Evolutionary conservation across 176 grass and related monocot genomes (phyloP).

Genomic region (Bromus sterilis): DNA sequence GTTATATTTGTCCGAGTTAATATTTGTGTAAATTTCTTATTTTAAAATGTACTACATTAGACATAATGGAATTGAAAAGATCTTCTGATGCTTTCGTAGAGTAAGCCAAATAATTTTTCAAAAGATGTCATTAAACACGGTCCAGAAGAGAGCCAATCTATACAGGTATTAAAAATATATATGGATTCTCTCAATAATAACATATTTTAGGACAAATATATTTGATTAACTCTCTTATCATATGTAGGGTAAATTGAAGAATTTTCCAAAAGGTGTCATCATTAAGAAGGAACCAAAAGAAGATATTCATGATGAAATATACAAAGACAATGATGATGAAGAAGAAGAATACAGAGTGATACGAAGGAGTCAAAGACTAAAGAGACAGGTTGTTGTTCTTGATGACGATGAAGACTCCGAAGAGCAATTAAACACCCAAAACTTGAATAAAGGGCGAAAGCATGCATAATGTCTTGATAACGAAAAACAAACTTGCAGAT

Average conservation of each 20-base stretch:
- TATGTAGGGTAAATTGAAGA: background rate
- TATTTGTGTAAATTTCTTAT: background rate
- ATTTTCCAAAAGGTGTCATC: background rate
- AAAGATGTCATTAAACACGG: too few relatives aligned
- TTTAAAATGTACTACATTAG: too few relatives aligned
- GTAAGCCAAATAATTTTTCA: too few relatives aligned
- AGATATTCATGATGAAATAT: background rate
- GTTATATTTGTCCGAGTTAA: background rate
- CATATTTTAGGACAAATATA: background rate
- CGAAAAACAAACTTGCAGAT: background rate
- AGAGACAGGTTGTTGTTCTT: background rate
- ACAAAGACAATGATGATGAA: background rate
- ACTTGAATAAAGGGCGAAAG: background rate
- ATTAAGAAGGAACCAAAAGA: background rate
- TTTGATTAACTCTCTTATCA: background rate
- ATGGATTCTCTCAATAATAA: background rate
- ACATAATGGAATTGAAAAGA: too few relatives aligned
- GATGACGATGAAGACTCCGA: background rate
- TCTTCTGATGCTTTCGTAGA: too few relatives aligned
- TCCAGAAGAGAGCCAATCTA: too few relatives aligned
- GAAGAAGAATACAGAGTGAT: background rate
- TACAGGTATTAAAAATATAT: background rate
- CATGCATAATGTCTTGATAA: background rate
- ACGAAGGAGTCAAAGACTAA: background rate
- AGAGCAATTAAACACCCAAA: background rate